Base-by-base conservation (phyloP, 768 basidiomycete species). In the Pleurotus giganteus region DNA sequence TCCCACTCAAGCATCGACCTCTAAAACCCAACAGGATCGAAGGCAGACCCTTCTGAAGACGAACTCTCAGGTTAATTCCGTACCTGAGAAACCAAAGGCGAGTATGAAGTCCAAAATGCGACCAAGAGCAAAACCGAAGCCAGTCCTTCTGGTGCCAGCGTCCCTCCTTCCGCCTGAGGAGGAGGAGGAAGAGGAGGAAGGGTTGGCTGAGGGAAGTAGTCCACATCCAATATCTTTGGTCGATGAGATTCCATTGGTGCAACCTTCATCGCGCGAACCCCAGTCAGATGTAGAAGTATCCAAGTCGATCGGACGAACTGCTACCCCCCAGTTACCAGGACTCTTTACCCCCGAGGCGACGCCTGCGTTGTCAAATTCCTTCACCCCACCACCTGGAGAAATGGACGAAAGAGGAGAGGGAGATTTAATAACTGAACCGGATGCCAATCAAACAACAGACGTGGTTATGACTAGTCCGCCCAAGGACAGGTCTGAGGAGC, bases 161-260 rank as follows among this genome's bases (percentile, higher is more conserved):
- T 50, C 27, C 47, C 60, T 8, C 64, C 66, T 23, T 53, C 63
- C 13, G 60, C 69, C 19, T 60, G 68, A 69, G 24, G 69, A 69
- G 39, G 65, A 67, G 42, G 60, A 61, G 31, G 62, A 60, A n/a
- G n/a, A n/a, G n/a, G n/a, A n/a, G n/a, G n/a, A n/a, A n/a, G n/a
- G n/a, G n/a, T n/a, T n/a, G n/a, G n/a, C n/a, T n/a, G n/a, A n/a
- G n/a, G n/a, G n/a, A n/a, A n/a, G n/a, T n/a, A n/a, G n/a, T n/a
- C n/a, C n/a, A n/a, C n/a, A n/a, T n/a, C n/a, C n/a, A n/a, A n/a
- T n/a, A n/a, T n/a, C n/a, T n/a, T n/a, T n/a, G n/a, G n/a, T n/a
- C n/a, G n/a, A n/a, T n/a, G n/a, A n/a, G n/a, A n/a, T n/a, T n/a
- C n/a, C n/a, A n/a, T n/a, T n/a, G n/a, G n/a, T n/a, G n/a, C n/a